Evolutionary conservation across 2,329 filamentous ascomycete species (phyloP).

Genomic region (Ascochyta lentis): DNA sequence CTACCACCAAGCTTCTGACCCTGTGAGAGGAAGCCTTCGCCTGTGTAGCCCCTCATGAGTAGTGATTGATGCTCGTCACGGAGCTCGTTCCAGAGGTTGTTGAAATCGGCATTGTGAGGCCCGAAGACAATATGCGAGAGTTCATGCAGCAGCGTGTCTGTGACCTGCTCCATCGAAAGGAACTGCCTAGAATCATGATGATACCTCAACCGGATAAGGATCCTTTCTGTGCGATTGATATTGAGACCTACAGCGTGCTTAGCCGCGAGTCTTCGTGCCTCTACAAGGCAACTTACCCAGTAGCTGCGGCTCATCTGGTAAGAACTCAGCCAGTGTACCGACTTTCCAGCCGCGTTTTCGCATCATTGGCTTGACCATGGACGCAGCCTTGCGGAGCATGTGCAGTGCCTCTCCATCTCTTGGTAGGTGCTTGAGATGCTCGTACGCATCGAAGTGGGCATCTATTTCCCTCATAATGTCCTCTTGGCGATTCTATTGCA

Average conservation of each 20-base stretch:
- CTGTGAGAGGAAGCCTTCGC: slow-evolving; percentile 82
- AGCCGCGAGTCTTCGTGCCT: slow-evolving; percentile 9
- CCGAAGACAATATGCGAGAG: slow-evolving; percentile 86
- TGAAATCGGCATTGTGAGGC: slow-evolving; percentile 82
- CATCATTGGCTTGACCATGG: slow-evolving; percentile 94
- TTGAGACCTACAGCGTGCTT: slow-evolving; percentile 67
- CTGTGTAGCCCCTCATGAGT: slow-evolving; percentile 82
- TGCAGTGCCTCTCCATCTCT: slow-evolving; percentile 56
- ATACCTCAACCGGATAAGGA: slow-evolving; percentile 82
- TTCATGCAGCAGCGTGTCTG: slow-evolving; percentile 94
- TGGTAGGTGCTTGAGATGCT: slow-evolving; percentile 56
- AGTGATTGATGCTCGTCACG: slow-evolving; percentile 84
- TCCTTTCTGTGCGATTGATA: slow-evolving; percentile 75
- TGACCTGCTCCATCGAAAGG: slow-evolving; percentile 76
- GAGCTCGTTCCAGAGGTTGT: slow-evolving; percentile 87
- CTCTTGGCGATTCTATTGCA: neutral
- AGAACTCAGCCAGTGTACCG: slow-evolving; percentile 81
- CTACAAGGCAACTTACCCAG: slow-evolving; percentile 61
- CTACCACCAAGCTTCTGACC: slow-evolving; percentile 73
- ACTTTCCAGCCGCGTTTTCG: slow-evolving; percentile 83
- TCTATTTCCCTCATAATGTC: slow-evolving; percentile 53
- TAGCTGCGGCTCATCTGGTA: slow-evolving; percentile 74
- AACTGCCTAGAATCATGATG: slow-evolving; percentile 77
- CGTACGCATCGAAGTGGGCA: slow-evolving; percentile 57
- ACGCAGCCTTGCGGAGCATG: slow-evolving; percentile 79